Base-by-base conservation (phyloP, 2,329 filamentous ascomycete species). In the Colletotrichum viniferum region DNA sequence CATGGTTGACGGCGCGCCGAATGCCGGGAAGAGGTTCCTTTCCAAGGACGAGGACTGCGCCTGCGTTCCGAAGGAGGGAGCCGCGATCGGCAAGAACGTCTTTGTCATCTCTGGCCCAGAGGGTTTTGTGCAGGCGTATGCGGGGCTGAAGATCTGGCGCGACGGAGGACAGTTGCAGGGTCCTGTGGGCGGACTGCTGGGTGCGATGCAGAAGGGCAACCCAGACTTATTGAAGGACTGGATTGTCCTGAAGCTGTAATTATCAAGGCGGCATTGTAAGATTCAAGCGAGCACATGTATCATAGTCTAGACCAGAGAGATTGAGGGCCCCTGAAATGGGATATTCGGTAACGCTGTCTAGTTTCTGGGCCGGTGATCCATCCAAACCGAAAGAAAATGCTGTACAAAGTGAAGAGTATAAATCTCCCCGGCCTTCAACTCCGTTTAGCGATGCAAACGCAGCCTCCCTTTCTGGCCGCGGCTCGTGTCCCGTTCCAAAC, bases 71-170 rank as follows among this genome's bases (percentile, higher is more conserved):
- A 72, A 69, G 1, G 62, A 77, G 13, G 79, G 79, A 7, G 36
- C 8, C 24, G 79, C 80, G 13, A 80, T 84, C 10, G 88, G 90
- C 1, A 90, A 89, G 77, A 92, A 92, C 75, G 82, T 98, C 24
- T 87, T 98, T n/a, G 88, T 98, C 71, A 91, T 98, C 2, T 98
- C 96, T 1, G 97, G 97, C 0, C 96, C 97, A 0, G 95, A 98
- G 69, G 96, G 97, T 1, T 98, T 98, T 84, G 90, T 98, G 52
- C 90, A 91, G 58, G 90, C 94, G 77, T 95, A 94, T 85, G 95
- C 95, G 4, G 96, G 97, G 2, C 87, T 92, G 12, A 98, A 98
- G 85, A 85, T 91, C 4, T 97, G 95, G 94, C 86, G 88, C 13
- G 89, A 90, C 32, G 95, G 95, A 1, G 86, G 87, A 73, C 94